A percentile compares a stretch with the other conserved stretches of the same genome.
These are phyloP conservation scores for Hyphopichia buzzinii DNA, from an alignment of 1,139 yeast genomes.

Conservation along the genomic window DNA sequence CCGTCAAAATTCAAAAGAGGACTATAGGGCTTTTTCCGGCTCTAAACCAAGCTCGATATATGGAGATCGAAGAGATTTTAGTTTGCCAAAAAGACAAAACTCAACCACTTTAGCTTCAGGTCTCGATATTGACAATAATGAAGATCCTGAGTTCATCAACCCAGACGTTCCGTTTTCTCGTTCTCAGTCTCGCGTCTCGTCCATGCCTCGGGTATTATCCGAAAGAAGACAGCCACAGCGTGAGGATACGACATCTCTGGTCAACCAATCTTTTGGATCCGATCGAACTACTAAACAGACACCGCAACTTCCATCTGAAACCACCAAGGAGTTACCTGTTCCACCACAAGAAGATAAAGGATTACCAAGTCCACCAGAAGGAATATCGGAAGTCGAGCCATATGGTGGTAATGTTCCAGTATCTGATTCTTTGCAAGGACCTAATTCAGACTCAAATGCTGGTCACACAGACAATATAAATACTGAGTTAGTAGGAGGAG, in stretches of 20 bases:
- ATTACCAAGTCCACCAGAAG: too few relatives aligned
- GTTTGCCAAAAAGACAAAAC: conserved; percentile 1
- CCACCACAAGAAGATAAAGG: too few relatives aligned
- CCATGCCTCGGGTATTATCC: not conserved
- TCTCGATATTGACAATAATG: conserved; percentile 3
- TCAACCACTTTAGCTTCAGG: conserved; percentile 1
- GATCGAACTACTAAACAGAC: not conserved
- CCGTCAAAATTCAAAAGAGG: not conserved
- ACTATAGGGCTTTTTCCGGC: not conserved
- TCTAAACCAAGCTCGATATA: not conserved
- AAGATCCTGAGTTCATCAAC: conserved; percentile 1
- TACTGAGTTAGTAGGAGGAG: too few relatives aligned
- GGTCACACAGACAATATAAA: too few relatives aligned
- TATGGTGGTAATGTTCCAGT: too few relatives aligned
- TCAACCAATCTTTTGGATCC: not conserved
- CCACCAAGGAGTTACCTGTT: not conserved
- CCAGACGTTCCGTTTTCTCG: not conserved
- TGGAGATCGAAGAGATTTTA: not conserved
- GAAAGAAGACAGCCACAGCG: not conserved
- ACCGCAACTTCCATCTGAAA: not conserved
- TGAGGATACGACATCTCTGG: not conserved
- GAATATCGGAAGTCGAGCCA: too few relatives aligned
- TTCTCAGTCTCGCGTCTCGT: not conserved
- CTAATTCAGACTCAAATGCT: too few relatives aligned
- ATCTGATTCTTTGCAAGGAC: too few relatives aligned